These are phyloP conservation scores for Globisporangium sylvaticum DNA, from an alignment of 352 stramenopile species.

Conservation along the genomic window DNA sequence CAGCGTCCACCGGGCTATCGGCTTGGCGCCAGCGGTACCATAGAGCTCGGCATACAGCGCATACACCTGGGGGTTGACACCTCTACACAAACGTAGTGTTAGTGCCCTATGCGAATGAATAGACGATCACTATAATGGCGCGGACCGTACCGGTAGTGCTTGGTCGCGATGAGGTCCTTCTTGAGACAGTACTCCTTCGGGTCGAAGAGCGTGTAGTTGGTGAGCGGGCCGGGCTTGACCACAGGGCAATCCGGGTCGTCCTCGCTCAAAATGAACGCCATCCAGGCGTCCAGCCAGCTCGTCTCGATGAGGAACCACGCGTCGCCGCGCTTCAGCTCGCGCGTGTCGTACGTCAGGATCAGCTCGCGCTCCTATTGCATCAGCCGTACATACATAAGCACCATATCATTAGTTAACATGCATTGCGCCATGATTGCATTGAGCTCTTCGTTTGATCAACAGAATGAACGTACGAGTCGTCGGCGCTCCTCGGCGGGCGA, in stretches of 20 bases:
- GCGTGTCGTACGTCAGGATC: constrained; percentile 63
- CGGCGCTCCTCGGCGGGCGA: constrained; percentile 24
- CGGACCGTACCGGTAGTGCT: constrained; percentile 52
- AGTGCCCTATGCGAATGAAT: no score
- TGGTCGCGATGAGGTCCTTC: constrained; percentile 54
- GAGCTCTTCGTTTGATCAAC: neutral
- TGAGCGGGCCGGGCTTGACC: constrained; percentile 51
- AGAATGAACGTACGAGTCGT: constrained; percentile 17
- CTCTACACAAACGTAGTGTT: constrained; percentile 24
- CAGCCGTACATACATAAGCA: neutral
- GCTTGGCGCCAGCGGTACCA: constrained; percentile 54
- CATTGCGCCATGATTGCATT: neutral
- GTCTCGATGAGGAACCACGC: constrained; percentile 81
- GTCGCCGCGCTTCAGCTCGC: constrained; percentile 57
- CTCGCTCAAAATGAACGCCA: constrained; percentile 72
- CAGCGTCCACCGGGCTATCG: constrained; percentile 68
- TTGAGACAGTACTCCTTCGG: constrained; percentile 60
- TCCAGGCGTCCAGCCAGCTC: constrained; percentile 76
- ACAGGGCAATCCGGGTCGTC: constrained; percentile 47
- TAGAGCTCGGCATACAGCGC: constrained; percentile 75
- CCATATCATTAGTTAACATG: neutral
- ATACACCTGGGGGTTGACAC: constrained; percentile 78
- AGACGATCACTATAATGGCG: neutral
- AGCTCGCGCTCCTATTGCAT: constrained; percentile 53
- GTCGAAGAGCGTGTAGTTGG: constrained; percentile 74